Conservation (phyloP, 2,329 filamentous ascomycete genomes). For the Aureobasidium uvarum region DNA sequence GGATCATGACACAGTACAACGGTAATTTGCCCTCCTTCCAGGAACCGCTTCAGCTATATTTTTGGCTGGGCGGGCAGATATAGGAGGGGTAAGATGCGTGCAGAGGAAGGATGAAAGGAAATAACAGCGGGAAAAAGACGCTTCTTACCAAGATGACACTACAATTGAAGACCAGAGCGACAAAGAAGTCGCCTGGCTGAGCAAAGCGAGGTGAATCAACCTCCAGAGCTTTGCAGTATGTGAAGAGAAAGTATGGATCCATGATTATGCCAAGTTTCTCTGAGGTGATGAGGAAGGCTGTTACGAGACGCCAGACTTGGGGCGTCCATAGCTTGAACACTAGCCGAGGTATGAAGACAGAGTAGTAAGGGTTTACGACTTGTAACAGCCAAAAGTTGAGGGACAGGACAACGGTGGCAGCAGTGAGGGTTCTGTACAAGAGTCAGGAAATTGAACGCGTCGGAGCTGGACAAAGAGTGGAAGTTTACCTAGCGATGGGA, state of each 20-base stretch:
- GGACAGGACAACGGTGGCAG: conserved; percentile 62
- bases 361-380: conserved; percentile 42
- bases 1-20: conserved; percentile 49
- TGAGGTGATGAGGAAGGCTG: conserved; percentile 58
- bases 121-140: conserved; percentile 31
- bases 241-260: conserved; percentile 77
- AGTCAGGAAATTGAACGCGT: conserved; percentile 44
- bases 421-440: conserved; percentile 64
- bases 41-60: conserved; percentile 55
- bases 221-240: conserved; percentile 74
- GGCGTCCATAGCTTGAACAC: conserved; percentile 54
- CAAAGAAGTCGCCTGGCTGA: conserved; percentile 73
- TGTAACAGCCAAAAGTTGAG: conserved; percentile 55
- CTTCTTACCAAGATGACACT: conserved; percentile 73
- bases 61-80: conserved; percentile 55
- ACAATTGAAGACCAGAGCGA: conserved; percentile 74
- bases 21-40: conserved; percentile 56
- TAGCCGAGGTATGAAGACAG: conserved; percentile 54
- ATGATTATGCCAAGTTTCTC: conserved; percentile 58
- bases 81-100: conserved; percentile 52
- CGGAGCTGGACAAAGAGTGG: conserved; percentile 25
- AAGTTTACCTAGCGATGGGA: conserved; percentile 62
- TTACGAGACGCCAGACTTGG: conserved; percentile 59
- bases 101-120: conserved; percentile 29
- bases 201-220: conserved; percentile 67